Evolutionary conservation across 2,329 filamentous ascomycete genomes (phyloP).

Genomic region (Diaporthe sp.): DNA sequence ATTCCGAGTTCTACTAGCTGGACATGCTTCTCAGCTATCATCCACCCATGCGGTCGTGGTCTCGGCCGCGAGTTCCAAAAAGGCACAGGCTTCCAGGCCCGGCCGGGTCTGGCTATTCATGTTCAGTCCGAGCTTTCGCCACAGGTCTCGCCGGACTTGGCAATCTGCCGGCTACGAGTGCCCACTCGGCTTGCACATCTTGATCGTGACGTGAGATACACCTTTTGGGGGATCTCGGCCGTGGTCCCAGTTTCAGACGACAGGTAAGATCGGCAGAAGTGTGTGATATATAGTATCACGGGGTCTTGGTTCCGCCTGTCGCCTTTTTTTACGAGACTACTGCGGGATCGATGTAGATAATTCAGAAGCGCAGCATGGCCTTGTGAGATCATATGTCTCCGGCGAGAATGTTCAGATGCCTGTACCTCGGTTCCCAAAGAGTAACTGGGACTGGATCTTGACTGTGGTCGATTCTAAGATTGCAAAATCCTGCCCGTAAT

Average conservation of each 20-base stretch:
- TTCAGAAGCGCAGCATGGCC: neutral
- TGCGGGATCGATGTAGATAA: too few species aligned
- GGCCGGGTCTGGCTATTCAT: neutral
- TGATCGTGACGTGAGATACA: slow-evolving; percentile 14
- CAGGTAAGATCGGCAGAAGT: neutral
- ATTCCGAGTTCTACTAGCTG: neutral
- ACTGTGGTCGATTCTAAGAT: neutral
- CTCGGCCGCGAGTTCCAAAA: neutral
- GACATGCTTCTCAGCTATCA: neutral
- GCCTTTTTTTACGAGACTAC: neutral
- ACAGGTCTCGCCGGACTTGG: slow-evolving; percentile 14
- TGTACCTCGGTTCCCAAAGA: neutral
- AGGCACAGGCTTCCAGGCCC: neutral
- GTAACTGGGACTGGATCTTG: too few species aligned
- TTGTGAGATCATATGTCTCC: neutral
- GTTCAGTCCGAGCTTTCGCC: neutral
- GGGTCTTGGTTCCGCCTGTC: neutral
- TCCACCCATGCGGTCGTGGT: neutral
- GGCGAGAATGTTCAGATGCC: neutral
- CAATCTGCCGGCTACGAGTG: neutral
- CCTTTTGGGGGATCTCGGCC: neutral
- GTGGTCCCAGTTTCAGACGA: neutral
- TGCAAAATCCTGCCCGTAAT: neutral
- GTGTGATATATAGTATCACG: neutral
- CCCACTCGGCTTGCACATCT: neutral